Percentiles rank a stretch among this genome's conserved stretches.
These are phyloP conservation scores for Yamadazyma triangularis DNA, from an alignment of 1,139 yeast genomes.

Conservation along the genomic window DNA sequence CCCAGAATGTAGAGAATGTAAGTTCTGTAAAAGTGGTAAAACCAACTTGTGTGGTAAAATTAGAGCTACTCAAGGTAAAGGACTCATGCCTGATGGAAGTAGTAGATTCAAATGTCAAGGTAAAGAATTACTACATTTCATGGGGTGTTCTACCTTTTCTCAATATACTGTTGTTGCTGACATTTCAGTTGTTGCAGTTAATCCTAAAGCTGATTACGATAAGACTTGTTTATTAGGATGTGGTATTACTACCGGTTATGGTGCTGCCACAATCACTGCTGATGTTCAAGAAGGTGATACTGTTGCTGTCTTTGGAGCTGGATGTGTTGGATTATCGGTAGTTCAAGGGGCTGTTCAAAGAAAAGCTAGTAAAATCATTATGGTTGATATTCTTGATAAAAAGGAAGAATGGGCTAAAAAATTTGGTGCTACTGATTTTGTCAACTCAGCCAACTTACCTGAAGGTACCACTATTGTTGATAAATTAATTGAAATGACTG, in stretches of 20 bases:
- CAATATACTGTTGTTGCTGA: conserved; percentile 98
- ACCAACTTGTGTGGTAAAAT: conserved; percentile 91
- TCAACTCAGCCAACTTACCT: conserved; percentile 75
- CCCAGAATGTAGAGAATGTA: conserved; percentile 94
- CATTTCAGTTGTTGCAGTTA: conserved; percentile 92
- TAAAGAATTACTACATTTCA: conserved; percentile 78
- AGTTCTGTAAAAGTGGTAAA: conserved; percentile 92
- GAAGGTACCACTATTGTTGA: conserved; percentile 78
- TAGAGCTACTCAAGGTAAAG: conserved; percentile 49
- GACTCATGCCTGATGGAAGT: conserved; percentile 80
- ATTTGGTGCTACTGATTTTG: conserved; percentile 94
- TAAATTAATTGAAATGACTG: conserved; percentile 82
- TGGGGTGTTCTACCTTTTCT: conserved; percentile 97
- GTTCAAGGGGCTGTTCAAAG: conserved; percentile 90
- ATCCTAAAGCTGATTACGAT: conserved; percentile 77
- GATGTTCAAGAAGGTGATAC: conserved; percentile 88
- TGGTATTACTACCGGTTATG: conserved; percentile 98
- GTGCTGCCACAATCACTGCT: conserved; percentile 95
- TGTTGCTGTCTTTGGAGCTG: conserved; percentile 96
- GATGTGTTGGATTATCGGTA: conserved; percentile 93
- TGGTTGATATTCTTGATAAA: conserved; percentile 78
- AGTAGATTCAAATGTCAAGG: conserved; percentile 83
- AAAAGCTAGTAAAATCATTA: conserved; percentile 78
- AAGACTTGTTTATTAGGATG: conserved; percentile 92
- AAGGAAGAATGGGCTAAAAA: conserved; percentile 82